These are phyloP conservation scores for Cyclospora cayetanensis DNA, from an alignment of 169 alveolate species.

Conservation along the genomic window DNA sequence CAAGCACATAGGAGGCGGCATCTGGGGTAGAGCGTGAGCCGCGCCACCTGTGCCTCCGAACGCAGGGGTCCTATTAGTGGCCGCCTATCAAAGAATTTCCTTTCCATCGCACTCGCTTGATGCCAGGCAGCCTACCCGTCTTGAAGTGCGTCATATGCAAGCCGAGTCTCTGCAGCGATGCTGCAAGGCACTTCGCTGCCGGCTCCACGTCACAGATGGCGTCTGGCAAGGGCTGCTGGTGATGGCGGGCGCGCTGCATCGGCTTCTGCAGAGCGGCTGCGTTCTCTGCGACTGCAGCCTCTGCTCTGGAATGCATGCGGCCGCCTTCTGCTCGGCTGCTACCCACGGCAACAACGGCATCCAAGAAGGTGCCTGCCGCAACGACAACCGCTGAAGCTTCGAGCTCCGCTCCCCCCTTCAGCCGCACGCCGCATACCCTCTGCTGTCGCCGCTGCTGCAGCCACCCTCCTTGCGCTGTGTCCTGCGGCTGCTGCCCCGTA, in stretches of 20 bases:
- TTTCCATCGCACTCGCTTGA: no score
- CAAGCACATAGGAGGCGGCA: no score
- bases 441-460: constrained; percentile 49
- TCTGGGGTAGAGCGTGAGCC: no score
- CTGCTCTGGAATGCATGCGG: constrained; percentile 28
- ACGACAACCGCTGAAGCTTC: constrained; percentile 74
- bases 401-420: constrained; percentile 77
- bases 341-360: constrained; percentile 38
- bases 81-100: no score
- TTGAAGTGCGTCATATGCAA: background rate
- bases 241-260: background rate
- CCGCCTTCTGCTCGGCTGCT: constrained; percentile 5
- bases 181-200: background rate
- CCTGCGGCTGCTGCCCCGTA: constrained; percentile 13
- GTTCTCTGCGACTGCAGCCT: background rate
- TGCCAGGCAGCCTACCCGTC: background rate
- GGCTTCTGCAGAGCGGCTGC: background rate
- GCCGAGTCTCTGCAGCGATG: background rate
- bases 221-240: background rate
- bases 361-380: constrained; percentile 1
- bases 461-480: background rate
- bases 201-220: background rate
- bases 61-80: no score
- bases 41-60: no score
- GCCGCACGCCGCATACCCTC: constrained; percentile 59